Base-by-base conservation (phyloP, 2,329 filamentous ascomycete species). In the Chrysoporthe puriensis region DNA sequence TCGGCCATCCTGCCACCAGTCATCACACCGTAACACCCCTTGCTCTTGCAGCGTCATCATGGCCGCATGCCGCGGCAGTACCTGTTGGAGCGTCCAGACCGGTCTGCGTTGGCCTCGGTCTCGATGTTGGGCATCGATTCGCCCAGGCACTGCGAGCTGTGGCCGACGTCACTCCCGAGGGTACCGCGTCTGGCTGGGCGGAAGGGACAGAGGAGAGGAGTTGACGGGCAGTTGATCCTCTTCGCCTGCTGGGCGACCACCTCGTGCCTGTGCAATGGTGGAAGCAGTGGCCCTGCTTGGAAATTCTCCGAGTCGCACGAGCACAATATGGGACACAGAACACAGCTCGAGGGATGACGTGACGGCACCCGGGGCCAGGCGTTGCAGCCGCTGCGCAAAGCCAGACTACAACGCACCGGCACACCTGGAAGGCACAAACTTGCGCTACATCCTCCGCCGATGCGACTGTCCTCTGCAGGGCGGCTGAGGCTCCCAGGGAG, bases 241-340 rank as follows among this genome's bases (percentile, higher is more conserved):
- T 36, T 42, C 21, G 40, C 40, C 40, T 36, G 16, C 42, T 50
- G 62, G 46, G 60, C 44, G 43, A 46, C 32, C 14, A 48, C 43
- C 64, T 62, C 40, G 34, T 66, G 67, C 61, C 57, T 69, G 67
- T 67, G 64, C 61, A 16, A 64, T 61, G 64, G n/a, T 69, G 50
- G 60, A 66, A 66, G 50, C 26, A 64, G 67, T 67, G 64, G 56
- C 34, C 61, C 52, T 40, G 62, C 56, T 64, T 54, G 64, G 6
- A 26, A 67, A 69, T 54, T 69, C 67, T 64, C 64, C 67, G 67
- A 69, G 62, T 58, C 56, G 50, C 61, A 69, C 67, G 42, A 64
- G 62, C 50, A 63, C 62, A 34, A 44, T 26, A 62, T n/a, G 18
- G 48, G 36, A 14, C 36, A 46, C 59, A 66, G 34, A 42, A 26